Base-by-base conservation (phyloP, 192 early-diverging fungal genomes). In the Rhizophagus prolifer region DNA sequence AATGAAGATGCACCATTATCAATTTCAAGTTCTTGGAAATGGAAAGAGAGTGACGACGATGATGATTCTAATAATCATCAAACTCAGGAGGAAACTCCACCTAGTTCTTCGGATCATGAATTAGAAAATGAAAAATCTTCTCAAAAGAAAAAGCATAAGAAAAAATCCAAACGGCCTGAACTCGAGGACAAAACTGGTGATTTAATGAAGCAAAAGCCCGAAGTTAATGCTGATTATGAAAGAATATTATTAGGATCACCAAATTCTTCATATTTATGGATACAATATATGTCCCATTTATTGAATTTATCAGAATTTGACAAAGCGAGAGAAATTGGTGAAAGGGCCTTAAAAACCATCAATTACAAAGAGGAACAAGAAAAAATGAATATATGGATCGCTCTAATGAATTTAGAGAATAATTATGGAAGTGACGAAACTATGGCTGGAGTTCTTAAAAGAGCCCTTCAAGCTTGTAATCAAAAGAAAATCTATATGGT, bases 231-330 rank as follows among this genome's bases (percentile, higher is more conserved):
- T 16, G 96, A 97, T 80, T 99, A 94, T 81, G 98, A 99, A 80
- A 90, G 97, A 68, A 82, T 98, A 64, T 80, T 99, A 34, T 84
- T 99, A 61, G 94, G 95, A 30, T 97, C 95, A 13, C 98, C 98
- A 61, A 95, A 97, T 86, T 94, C 92, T 70, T 99, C 98, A 23
- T 97, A 91, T 86, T 75, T 99, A 66, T 99, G 98, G 98, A 95
- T 99, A 80, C 96, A 99, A 84, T 99, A 95, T 81, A 99, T 99
- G 96, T 96, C 96, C n/a, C 96, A 94, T 88, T 95, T 98, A 77
- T 85, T 99, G 4, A 91, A 96, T 68, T 85, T 97, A 73, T 94
- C 95, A 0, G 96, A 99, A 84, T 90, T 98, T 41, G 90, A 86
- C 41, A 96, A 96, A 78, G 97, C 98, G 14, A 93, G 98, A 58